Evolutionary conservation across 345 rosid species (phyloP).

Genomic region (Euphorbia tirucalli): DNA sequence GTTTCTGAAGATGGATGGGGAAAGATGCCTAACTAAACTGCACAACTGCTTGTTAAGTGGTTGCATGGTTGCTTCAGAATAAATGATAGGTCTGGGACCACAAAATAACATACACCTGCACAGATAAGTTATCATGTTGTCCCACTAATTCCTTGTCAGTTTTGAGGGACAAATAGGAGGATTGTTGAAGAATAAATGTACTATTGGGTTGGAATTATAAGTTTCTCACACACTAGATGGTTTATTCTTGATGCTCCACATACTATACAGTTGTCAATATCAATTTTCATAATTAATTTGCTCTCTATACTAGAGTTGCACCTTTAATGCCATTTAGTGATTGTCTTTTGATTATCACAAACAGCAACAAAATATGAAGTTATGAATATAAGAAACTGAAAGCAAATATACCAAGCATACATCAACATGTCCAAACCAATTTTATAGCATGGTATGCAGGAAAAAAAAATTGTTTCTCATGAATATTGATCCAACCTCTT

Average conservation of each 20-base stretch:
- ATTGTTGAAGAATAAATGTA: neutral
- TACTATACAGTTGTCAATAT: neutral
- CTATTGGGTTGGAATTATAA: neutral
- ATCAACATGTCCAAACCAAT: neutral
- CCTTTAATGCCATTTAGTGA: neutral
- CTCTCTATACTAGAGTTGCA: neutral
- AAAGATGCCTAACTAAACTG: neutral
- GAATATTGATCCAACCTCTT: conserved; percentile 53
- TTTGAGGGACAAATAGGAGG: neutral
- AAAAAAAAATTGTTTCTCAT: conserved; percentile 12
- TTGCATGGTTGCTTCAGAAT: neutral
- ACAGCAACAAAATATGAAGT: neutral
- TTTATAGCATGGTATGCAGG: neutral
- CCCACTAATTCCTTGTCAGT: neutral
- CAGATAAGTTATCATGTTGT: neutral
- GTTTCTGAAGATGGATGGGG: neutral
- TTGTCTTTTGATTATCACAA: neutral
- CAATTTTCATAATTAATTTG: neutral
- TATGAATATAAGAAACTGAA: neutral
- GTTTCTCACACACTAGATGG: neutral
- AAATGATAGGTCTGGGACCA: neutral
- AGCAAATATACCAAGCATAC: neutral
- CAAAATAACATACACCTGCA: neutral
- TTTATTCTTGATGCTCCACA: neutral
- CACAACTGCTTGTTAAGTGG: neutral